Base-by-base conservation (phyloP, 805 yeast genomes). In the Diddensiella caesifluorescens region DNA sequence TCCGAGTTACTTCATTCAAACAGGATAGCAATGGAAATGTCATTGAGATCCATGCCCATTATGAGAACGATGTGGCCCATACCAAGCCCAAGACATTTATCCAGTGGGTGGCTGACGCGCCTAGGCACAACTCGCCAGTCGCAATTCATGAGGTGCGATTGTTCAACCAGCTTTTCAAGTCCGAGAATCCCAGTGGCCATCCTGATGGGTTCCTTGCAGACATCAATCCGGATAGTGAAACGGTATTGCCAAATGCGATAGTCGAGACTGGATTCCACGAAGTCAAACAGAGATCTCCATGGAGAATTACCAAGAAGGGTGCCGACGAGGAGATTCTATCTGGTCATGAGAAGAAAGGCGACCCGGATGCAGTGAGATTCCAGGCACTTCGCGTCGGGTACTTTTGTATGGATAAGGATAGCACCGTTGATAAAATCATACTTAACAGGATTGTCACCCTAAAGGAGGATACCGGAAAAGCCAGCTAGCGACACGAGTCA, bases 341-440 rank as follows among this genome's bases (percentile, higher is more conserved):
- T 52, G 97, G 92, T 61, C 72, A 74, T 46, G 64, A 65, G 29
- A 72, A 72, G 25, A 66, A 71, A 49, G 64, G 73, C 16, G 74
- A 77, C 3, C 76, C 79, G 35, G 95, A 89, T 62, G 75, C 89
- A n/a, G 87, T 85, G 23, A 78, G 98, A 65, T 92, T 92, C 87
- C 98, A 92, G 70, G 98, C 95, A 22, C 75, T 92, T 64, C 79
- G 98, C 68, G 90, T 86, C 35, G 98, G 98, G 22, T 92, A 92
- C 65, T 92, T 88, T 76, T 80, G 95, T 58, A 63, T 87, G 61
- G 98, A 92, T 62, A 76, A 74, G 53, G 97, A 90, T 50, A 67
- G 85, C 43, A 66, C 71, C 6, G 71, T 67, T 15, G 80, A 75
- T 22, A 71, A 68, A 45, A 66, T 89, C 49, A 73, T 92, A 25